phyloP scores from a whole-genome alignment of 176 grass and related monocot genomes.

The Chrysopogon serrulatus region DNA sequence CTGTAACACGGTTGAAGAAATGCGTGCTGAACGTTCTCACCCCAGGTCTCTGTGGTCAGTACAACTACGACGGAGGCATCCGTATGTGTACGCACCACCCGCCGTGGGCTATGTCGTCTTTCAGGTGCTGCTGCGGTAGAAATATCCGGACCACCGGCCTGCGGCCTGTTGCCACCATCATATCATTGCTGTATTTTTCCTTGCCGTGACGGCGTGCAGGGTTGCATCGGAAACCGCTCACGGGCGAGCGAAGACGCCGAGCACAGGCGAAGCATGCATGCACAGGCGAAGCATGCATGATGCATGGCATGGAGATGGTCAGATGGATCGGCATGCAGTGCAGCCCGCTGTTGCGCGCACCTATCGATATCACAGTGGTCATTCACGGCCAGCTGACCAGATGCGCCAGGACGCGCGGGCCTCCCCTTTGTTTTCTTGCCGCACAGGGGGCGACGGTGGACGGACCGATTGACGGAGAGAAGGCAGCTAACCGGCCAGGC shows the following conservation, averaged over 20 bases:
- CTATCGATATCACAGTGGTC: neutral
- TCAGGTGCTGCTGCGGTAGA: neutral
- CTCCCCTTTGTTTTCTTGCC: conserved; percentile 22
- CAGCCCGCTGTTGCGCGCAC: neutral
- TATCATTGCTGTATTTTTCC: conserved; percentile 5
- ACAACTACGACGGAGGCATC: too few relatives aligned
- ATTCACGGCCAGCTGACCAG: neutral
- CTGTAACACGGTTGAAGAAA: too few relatives aligned
- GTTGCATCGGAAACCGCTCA: conserved; percentile 33
- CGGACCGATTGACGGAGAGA: neutral
- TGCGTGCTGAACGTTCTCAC: too few relatives aligned
- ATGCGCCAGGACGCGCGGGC: neutral
- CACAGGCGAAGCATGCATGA: conserved; percentile 3
- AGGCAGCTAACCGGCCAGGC: too few relatives aligned
- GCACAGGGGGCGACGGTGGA: neutral
- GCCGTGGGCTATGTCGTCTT: neutral
- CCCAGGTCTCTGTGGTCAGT: too few relatives aligned
- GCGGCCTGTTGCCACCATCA: conserved; percentile 10
- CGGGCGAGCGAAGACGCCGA: neutral
- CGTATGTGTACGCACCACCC: neutral
- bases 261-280: neutral
- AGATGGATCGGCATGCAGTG: too few relatives aligned
- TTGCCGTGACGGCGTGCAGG: neutral
- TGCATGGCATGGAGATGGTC: too few relatives aligned
- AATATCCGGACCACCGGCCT: neutral